A percentile compares a stretch with the other conserved stretches of the same genome.
Evolutionary conservation across 2,329 filamentous ascomycete genomes (phyloP).

Genomic region (Colletotrichum cereale): DNA sequence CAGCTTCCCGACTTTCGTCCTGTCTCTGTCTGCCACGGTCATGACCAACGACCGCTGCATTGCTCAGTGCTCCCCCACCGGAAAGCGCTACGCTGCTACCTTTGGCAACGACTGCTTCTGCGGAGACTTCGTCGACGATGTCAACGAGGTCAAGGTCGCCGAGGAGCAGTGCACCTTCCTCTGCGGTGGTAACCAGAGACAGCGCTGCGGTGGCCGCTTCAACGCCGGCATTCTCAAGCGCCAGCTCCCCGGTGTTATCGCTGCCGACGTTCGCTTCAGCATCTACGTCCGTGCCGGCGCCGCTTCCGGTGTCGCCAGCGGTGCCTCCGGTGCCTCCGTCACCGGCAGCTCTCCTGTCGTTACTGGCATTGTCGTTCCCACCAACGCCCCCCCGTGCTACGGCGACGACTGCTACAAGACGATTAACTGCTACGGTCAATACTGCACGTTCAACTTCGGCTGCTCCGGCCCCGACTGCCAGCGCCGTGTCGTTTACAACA

Average conservation of each 20-base stretch:
- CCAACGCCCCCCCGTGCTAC: constrained; percentile 34
- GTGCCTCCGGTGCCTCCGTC: background rate
- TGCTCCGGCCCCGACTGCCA: constrained; percentile 44
- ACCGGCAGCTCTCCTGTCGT: constrained; percentile 7
- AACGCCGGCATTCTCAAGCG: constrained; percentile 9
- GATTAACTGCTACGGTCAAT: constrained; percentile 52
- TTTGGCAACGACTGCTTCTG: constrained; percentile 44
- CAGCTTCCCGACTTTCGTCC: constrained; percentile 46
- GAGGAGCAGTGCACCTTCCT: constrained; percentile 49
- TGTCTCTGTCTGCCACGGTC: constrained; percentile 28
- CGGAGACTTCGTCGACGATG: constrained; percentile 40
- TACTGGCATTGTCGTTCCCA: constrained; percentile 22
- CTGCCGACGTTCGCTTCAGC: constrained; percentile 28
- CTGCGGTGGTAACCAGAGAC: constrained; percentile 55
- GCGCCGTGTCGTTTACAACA: constrained; percentile 39
- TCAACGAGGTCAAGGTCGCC: constrained; percentile 21
- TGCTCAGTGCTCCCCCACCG: constrained; percentile 41
- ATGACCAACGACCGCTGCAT: constrained; percentile 46
- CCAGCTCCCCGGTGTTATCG: constrained; percentile 5
- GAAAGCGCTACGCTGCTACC: constrained; percentile 27
- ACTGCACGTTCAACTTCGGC: constrained; percentile 49
- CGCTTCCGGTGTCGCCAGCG: background rate
- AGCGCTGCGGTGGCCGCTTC: constrained; percentile 58
- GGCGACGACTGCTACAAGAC: constrained; percentile 44
- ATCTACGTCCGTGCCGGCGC: constrained; percentile 25